Percentiles rank a stretch among this genome's conserved stretches.
Conservation (phyloP, 2,329 filamentous ascomycete genomes). For the Phoma herbarum region DNA sequence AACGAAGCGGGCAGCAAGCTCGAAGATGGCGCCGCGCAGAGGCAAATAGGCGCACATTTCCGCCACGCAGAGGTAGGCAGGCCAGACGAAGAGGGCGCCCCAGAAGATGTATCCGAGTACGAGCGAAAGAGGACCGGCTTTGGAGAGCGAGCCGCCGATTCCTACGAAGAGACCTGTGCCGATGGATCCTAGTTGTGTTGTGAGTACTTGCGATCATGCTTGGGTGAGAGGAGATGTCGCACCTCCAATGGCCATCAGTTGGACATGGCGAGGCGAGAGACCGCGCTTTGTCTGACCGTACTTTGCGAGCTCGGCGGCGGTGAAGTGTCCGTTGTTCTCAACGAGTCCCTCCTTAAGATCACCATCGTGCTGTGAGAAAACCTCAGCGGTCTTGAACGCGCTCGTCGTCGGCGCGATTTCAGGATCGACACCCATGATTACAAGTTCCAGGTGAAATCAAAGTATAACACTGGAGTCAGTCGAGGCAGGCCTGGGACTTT, state of each 20-base stretch:
- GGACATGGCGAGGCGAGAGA: constrained; percentile 59
- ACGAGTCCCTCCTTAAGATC: constrained; percentile 16
- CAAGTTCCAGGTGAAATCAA: not conserved
- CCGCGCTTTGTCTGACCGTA: constrained; percentile 46
- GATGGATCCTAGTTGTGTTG: constrained; percentile 64
- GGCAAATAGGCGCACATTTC: constrained; percentile 85
- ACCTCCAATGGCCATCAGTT: constrained; percentile 68
- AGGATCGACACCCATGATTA: constrained; percentile 17
- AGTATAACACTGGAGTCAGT: not conserved
- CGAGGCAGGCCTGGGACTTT: constrained; percentile 7
- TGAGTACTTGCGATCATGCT: not conserved
- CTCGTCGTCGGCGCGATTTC: constrained; percentile 13
- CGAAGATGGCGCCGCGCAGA: constrained; percentile 77
- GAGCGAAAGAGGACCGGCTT: constrained; percentile 65
- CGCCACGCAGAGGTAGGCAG: constrained; percentile 71
- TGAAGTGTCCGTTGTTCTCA: constrained; percentile 19
- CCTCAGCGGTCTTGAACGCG: constrained; percentile 6
- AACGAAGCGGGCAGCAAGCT: constrained; percentile 78
- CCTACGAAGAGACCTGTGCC: constrained; percentile 76
- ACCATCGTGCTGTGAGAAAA: constrained; percentile 10
- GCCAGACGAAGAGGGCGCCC: constrained; percentile 32
- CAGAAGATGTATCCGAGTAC: constrained; percentile 74
- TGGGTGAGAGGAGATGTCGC: too few relatives aligned
- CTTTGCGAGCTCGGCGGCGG: constrained; percentile 19
- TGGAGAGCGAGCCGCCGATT: constrained; percentile 57